Evolutionary conservation across 2,329 filamentous ascomycete genomes (phyloP), one percentile per base, ranked within the genome.

Genomic region (Aspergillus pseudoglaucus): DNA sequence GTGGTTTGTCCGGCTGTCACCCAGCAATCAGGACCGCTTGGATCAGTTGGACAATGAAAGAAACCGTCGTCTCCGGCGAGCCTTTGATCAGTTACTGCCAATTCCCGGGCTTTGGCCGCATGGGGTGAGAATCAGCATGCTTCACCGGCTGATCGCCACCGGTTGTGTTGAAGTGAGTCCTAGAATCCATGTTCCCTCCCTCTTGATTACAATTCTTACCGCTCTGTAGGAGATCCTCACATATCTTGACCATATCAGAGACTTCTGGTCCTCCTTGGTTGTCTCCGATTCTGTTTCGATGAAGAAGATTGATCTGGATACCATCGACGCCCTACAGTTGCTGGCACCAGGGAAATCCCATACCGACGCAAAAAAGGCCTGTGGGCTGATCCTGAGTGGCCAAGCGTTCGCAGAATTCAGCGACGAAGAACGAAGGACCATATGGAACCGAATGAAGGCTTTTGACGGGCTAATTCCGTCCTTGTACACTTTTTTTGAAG

Each of bases 401-500:
- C 45, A 50, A 17, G 45, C 39, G 5, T 59, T 56, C 39, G 23
- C 49, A 10, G 48, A 44, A 23, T 57, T 60, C 39, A 45, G 42
- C 20, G 41, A 55, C 12, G 30, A 47, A 45, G 49, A 58, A 42
- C 38, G 50, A 39, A 27, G 15, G 5, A 42, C 27, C 27, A 32
- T 32, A 32, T 32, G 27, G 27, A 32, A 32, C 27, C 27, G 27
- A 32, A 32, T 33, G 30, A 12, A 33, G 30, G 9, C 3, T 6
- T 33, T 47, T 37, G 46, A 54, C 20, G 44, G 51, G 3, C 46
- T 59, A 1, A 47, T 58, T 41, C 55, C 42, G 12, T 59, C 49
- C 35, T 40, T 59, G n/a, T 53, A 57, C 18, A 55, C 47, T 7
- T 57, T 59, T 46, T 59, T 57, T 27, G 42, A 57, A 47, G 56